phyloP scores from a whole-genome alignment of 805 yeast species.

The Peterozyma xylosa region DNA sequence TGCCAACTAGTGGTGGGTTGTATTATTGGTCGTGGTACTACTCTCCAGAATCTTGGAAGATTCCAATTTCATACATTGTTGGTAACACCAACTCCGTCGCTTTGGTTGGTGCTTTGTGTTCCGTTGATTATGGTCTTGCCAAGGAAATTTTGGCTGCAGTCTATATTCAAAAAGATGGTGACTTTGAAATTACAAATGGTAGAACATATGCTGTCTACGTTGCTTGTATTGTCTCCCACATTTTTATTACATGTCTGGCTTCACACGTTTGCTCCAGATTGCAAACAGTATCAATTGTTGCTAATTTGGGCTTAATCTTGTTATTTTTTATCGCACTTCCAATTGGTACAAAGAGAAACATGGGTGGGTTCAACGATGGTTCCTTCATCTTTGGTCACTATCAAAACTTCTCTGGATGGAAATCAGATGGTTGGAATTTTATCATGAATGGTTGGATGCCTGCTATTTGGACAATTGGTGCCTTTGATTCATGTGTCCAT shows the following conservation, averaged over 20 bases:
- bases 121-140: slow-evolving; percentile 65
- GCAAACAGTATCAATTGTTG: slow-evolving; percentile 50
- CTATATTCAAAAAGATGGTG: slow-evolving; percentile 40
- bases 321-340: slow-evolving; percentile 60
- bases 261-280: slow-evolving; percentile 49
- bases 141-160: slow-evolving; percentile 53
- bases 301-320: slow-evolving; percentile 44
- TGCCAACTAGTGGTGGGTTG: slow-evolving; percentile 73
- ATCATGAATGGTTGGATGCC: slow-evolving; percentile 51
- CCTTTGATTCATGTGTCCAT: slow-evolving; percentile 67
- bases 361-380: slow-evolving; percentile 36
- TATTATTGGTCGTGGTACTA: slow-evolving; percentile 64
- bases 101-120: slow-evolving; percentile 56
- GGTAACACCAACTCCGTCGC: slow-evolving; percentile 68
- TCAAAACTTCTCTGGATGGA: slow-evolving; percentile 46
- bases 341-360: slow-evolving; percentile 38
- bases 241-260: slow-evolving; percentile 45
- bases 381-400: slow-evolving; percentile 47
- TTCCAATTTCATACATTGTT: slow-evolving; percentile 51
- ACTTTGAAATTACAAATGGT: slow-evolving; percentile 44
- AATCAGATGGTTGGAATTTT: slow-evolving; percentile 47
- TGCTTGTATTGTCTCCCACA: slow-evolving; percentile 49
- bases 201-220: slow-evolving; percentile 60
- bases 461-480: slow-evolving; percentile 69
- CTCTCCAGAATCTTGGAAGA: slow-evolving; percentile 46